Evolutionary conservation across 208 protist genomes (phyloP).

Genomic region (Sergeia podlipaevii): DNA sequence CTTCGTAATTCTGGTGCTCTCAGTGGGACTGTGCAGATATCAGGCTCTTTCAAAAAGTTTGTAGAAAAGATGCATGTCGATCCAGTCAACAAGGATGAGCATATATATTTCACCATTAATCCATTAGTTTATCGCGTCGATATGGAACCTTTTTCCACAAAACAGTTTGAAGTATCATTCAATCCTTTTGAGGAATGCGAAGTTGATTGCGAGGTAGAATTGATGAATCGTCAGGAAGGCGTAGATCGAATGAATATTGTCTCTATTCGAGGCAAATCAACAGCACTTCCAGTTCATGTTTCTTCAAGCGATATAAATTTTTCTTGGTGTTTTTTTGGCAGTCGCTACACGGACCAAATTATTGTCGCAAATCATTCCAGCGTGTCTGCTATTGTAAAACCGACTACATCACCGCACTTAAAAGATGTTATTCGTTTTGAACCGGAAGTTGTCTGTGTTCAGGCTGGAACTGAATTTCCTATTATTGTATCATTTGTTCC

Average conservation of each 20-base stretch:
- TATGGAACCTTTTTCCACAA: conserved; percentile 38
- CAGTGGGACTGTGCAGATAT: conserved; percentile 40
- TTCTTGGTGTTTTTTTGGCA: conserved; percentile 72
- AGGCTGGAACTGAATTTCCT: conserved; percentile 40
- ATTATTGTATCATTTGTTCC: conserved; percentile 32
- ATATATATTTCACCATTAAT: conserved; percentile 45
- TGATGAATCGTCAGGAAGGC: conserved; percentile 40
- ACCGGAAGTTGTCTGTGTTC: conserved; percentile 33
- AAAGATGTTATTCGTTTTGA: conserved; percentile 15
- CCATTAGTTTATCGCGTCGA: conserved; percentile 43
- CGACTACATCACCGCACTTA: conserved; percentile 7
- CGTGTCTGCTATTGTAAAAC: conserved; percentile 28
- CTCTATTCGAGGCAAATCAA: conserved; percentile 33
- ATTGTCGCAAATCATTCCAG: conserved; percentile 60
- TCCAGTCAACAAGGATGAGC: conserved; percentile 18
- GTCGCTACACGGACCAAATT: conserved; percentile 66
- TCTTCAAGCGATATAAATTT: conserved; percentile 55
- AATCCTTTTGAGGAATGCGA: conserved; percentile 26
- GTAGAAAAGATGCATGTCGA: conserved; percentile 46
- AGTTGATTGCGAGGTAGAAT: conserved; percentile 39
- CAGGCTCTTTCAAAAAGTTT: conserved; percentile 56
- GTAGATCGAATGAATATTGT: conserved; percentile 16
- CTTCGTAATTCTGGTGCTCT: conserved; percentile 72
- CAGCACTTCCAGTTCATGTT: conserved; percentile 71
- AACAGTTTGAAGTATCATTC: conserved; percentile 45